Evolutionary conservation across 495 filamentous ascomycete genomes (phyloP).

Genomic region (Penicillium malachiteum): DNA sequence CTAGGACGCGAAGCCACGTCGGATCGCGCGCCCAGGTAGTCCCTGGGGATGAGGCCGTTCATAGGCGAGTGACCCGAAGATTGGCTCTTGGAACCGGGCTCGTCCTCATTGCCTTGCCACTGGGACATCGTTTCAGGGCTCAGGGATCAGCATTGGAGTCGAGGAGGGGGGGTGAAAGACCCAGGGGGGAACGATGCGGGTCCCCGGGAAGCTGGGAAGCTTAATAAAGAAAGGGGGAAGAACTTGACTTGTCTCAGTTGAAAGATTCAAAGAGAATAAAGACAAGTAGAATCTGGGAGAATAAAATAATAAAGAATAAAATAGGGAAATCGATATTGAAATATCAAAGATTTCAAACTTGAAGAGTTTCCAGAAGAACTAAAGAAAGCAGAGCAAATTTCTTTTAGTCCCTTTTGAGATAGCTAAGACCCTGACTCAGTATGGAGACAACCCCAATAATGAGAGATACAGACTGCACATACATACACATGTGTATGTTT

Average conservation of each 20-base stretch:
- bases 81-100: slow-evolving; percentile 21
- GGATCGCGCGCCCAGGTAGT: slow-evolving; percentile 33
- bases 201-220: slow-evolving; percentile 24
- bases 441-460: no score
- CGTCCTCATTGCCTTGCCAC: slow-evolving; percentile 34
- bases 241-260: not conserved
- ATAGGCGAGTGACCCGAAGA: slow-evolving; percentile 14
- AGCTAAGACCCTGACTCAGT: no score
- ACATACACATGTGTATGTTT: no score
- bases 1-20: slow-evolving; percentile 22
- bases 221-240: slow-evolving; percentile 15
- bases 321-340: no score
- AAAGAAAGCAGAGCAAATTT: no score
- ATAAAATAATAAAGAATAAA: no score
- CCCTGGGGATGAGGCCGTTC: slow-evolving; percentile 32
- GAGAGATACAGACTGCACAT: no score
- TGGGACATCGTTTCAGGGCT: slow-evolving; percentile 38
- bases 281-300: not conserved
- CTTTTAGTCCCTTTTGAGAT: no score
- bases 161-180: slow-evolving; percentile 20
- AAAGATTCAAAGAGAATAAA: not conserved
- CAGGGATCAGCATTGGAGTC: slow-evolving; percentile 30
- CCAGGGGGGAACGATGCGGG: slow-evolving; percentile 18
- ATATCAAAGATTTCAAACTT: no score
- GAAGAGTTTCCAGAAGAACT: no score